phyloP scores from a whole-genome alignment of 306 rosid genomes.

The Medicago lupulina region DNA sequence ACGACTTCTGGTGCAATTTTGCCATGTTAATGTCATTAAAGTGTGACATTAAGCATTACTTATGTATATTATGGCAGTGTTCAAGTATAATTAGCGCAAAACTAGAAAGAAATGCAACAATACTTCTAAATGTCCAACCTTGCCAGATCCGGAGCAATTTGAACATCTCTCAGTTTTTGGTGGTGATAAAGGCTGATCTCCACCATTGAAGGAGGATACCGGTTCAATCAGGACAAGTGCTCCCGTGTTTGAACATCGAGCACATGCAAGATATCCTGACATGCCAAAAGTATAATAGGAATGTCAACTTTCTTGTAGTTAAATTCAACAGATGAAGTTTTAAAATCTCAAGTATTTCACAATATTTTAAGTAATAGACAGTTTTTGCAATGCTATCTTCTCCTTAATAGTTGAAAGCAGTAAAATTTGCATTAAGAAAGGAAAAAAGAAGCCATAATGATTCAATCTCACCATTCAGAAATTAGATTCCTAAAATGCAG shows the following conservation, averaged over 20 bases:
- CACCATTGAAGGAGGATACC: constrained; percentile 59
- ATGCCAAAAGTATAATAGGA: background rate
- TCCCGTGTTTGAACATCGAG: constrained; percentile 91
- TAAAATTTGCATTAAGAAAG: constrained; percentile 12
- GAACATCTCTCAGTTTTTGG: constrained; percentile 90
- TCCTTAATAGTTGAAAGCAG: too few species aligned
- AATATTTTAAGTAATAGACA: background rate
- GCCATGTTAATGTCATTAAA: background rate
- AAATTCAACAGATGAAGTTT: constrained; percentile 13
- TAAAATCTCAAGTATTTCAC: constrained; percentile 12
- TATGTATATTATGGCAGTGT: background rate
- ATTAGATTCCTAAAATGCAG: constrained; percentile 19
- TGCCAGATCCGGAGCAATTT: constrained; percentile 96
- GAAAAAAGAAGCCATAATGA: constrained; percentile 10
- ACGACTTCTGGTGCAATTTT: too few species aligned
- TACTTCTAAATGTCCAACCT: constrained; percentile 59
- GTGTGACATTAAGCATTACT: too few species aligned
- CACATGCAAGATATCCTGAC: constrained; percentile 92
- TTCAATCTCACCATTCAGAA: constrained; percentile 11
- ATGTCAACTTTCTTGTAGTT: constrained; percentile 32
- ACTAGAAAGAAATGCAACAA: constrained; percentile 5
- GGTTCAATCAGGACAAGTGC: constrained; percentile 77
- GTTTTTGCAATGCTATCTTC: too few species aligned
- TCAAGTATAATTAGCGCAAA: background rate
- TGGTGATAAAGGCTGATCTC: constrained; percentile 64